Percentiles rank a stretch among this genome's conserved stretches.
Evolutionary conservation across 179 eudicot species (phyloP).

Genomic region (Vitellaria paradoxa): DNA sequence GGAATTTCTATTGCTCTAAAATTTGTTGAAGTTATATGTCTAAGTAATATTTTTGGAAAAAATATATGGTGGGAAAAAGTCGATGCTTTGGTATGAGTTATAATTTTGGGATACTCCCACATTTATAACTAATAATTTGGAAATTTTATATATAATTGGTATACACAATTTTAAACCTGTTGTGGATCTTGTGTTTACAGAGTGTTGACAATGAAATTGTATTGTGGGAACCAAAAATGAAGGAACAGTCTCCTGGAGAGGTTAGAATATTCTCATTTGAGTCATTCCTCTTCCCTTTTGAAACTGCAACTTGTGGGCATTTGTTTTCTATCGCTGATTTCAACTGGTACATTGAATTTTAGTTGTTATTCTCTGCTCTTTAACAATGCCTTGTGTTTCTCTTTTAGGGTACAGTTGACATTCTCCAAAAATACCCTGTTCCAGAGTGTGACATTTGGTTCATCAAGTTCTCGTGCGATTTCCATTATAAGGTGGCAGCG

Average conservation of each 20-base stretch:
- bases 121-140: too few species aligned
- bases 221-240: constrained; percentile 95
- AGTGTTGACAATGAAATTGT: constrained; percentile 97
- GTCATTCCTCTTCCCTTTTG: not conserved
- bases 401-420: constrained; percentile 82
- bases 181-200: constrained; percentile 33
- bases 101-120: not conserved
- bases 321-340: not conserved
- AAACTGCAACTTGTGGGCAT: not conserved
- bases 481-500: constrained; percentile 77
- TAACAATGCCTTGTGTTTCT: constrained; percentile 10
- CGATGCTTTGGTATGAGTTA: not conserved
- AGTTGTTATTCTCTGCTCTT: not conserved
- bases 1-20: not conserved
- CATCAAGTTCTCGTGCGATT: constrained; percentile 94
- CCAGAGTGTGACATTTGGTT: constrained; percentile 99
- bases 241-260: constrained; percentile 99
- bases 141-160: not conserved
- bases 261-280: constrained; percentile 36
- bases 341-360: not conserved
- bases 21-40: not conserved
- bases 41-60: not conserved
- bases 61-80: not conserved
- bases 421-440: constrained; percentile 90
- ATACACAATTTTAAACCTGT: not conserved